Evolutionary conservation across 352 stramenopile genomes (phyloP).

Genomic region (Pilasporangium apinafurcum): DNA sequence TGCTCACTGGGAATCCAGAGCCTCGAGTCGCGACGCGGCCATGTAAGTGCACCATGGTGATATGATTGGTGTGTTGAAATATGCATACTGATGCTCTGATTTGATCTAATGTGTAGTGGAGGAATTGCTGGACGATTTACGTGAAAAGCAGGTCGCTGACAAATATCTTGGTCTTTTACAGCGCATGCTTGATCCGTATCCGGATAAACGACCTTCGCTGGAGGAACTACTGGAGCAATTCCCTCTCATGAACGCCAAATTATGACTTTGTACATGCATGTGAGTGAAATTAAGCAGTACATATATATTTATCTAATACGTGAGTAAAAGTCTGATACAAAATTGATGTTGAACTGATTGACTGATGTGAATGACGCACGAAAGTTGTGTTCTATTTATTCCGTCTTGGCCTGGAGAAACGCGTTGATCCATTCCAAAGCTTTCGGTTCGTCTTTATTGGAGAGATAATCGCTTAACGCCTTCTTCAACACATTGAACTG

Average conservation of each 20-base stretch:
- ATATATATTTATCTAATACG: constrained; percentile 27
- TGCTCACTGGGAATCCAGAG: constrained; percentile 60
- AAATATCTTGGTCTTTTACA: constrained; percentile 33
- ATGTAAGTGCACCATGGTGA: constrained; percentile 16
- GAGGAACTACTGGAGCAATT: constrained; percentile 32
- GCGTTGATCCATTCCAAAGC: constrained; percentile 68
- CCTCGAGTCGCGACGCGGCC: constrained; percentile 58
- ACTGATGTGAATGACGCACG: no score
- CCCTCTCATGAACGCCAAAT: constrained; percentile 26
- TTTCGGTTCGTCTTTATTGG: constrained; percentile 27
- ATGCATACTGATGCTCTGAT: not conserved
- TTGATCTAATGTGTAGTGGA: constrained; percentile 25
- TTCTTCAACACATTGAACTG: constrained; percentile 53
- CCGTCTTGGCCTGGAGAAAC: constrained; percentile 28
- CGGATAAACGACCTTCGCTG: constrained; percentile 30
- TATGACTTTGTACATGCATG: constrained; percentile 16
- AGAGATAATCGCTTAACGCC: constrained; percentile 34
- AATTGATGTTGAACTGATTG: no score
- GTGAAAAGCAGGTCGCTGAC: constrained; percentile 12
- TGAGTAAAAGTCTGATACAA: no score
- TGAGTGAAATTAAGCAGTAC: not conserved
- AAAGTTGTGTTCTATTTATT: constrained; percentile 3
- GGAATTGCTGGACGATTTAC: constrained; percentile 46
- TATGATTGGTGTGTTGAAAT: not conserved
- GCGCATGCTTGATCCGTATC: constrained; percentile 33